phyloP scores from a whole-genome alignment of 441 rosid species.

The Aleurites moluccanus region DNA sequence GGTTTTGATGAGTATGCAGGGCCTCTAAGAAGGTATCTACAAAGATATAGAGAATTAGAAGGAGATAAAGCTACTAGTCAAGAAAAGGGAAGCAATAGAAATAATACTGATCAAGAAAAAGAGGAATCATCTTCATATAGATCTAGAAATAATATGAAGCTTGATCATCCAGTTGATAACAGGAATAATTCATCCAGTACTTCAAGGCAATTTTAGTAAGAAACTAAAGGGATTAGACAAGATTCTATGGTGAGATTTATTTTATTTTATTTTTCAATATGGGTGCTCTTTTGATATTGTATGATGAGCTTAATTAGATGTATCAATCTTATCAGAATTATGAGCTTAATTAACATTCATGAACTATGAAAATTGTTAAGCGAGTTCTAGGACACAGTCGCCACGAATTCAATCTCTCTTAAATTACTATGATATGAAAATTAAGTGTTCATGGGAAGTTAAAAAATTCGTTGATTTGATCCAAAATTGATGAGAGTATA shows the following conservation, averaged over 20 bases:
- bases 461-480: too few species aligned
- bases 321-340: too few species aligned
- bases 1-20: slow-evolving; percentile 50
- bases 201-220: slow-evolving; percentile 17
- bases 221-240: neutral
- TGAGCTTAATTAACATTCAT: too few species aligned
- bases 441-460: too few species aligned
- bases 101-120: slow-evolving; percentile 1
- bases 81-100: slow-evolving; percentile 25
- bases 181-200: neutral
- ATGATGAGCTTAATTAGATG: too few species aligned
- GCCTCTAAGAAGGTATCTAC: slow-evolving; percentile 42
- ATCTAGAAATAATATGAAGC: neutral
- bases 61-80: slow-evolving; percentile 39
- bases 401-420: too few species aligned
- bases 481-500: too few species aligned
- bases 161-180: too few species aligned
- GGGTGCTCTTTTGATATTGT: neutral
- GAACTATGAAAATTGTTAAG: too few species aligned
- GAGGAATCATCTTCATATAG: slow-evolving; percentile 20
- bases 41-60: slow-evolving; percentile 47
- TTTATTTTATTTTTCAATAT: too few species aligned
- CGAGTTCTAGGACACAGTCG: too few species aligned
- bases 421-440: too few species aligned
- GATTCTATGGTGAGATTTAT: neutral